Base-by-base conservation (phyloP, 2,329 filamentous ascomycete species). In the Trichoderma atroviride region DNA sequence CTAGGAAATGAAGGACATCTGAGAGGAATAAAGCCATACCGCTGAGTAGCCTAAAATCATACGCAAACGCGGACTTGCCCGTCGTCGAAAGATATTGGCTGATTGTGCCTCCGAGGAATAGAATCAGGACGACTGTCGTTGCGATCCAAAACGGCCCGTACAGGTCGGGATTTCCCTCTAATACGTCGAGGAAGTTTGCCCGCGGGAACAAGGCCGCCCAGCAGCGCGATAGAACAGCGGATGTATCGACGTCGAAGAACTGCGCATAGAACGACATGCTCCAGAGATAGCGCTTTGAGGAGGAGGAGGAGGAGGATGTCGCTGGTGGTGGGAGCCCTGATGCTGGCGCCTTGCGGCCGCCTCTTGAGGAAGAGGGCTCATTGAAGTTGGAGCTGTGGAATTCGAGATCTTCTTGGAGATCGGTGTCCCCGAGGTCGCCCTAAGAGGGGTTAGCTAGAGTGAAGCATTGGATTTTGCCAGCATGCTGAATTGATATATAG, bases 131-230 rank as follows among this genome's bases (percentile, higher is more conserved):
- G 11, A 99, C 96, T 0, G 96, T 98, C 0, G 96, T 98, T 11
- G 96, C 96, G 82, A 99, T 98, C 96, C 96, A 99, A 78, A 98
- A 94, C 1, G 96, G 96, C 0, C 95, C 95, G 84, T 99, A 99
- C 40, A 99, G 84, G 78, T 99, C 96, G 1, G 96, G 93, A 79
- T 98, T 98, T 24, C 96, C 96, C 79, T 99, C 96, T 33, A 99
- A 87, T 43, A 98, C 93, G 78, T 99, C 96, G 72, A 99, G 90
- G 82, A 99, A 99, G 84, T 97, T 97, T 69, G 91, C 91, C 72
- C 93, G 90, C 57, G 96, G 96, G 81, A 92, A 97, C 50, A 98
- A 83, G n/a, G 95, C 91, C 1, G 94, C 91, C 80, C 90, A 90
- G 82, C 96, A 98, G 73, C 96, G 92, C 76, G 90, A 86, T 68